Evolutionary conservation across 345 rosid species (phyloP), one percentile per base, ranked within the genome.

Genomic region (Gossypium thurberi): DNA sequence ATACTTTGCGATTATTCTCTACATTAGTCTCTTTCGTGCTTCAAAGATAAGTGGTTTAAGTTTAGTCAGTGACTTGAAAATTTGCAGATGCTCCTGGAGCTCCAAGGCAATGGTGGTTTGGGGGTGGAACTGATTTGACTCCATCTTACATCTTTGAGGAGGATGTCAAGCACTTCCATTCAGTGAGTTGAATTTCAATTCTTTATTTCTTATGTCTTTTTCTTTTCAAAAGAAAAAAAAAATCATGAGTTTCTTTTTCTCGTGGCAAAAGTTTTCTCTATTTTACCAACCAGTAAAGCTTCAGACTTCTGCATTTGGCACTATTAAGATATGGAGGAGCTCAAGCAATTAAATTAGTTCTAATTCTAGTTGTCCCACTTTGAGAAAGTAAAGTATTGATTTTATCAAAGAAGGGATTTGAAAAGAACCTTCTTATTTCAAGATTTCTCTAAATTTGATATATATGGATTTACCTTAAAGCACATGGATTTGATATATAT

Each of bases 51-150:
- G 33, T 20, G 13, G 20, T 37, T 3, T 55, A 13, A 18, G n/a
- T 70, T 40, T 44, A 57, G 20, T 71, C 59, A 25, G 55, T 6
- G 14, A 8, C 64, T 42, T 77, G 59, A 65, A 70, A 33, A 62
- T 75, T 25, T 26, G 74, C 76, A 95, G 99, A 95, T 85, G 72
- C 74, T 75, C 98, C 97, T 63, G 99, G 99, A 84, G 98, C 98
- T 64, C 98, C 98, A 0, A 84, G 90, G 83, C 98, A 92, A 74
- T 95, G 99, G 99, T 95, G 99, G 99, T 92, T 95, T 78, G 98
- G 99, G 43, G 98, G 99, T 73, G 99, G 99, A n/a, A 95, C 99
- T 73, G 99, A 95, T 86, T 85, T 95, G 33, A 92, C 99, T 57
- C 99, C 99, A 80, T 84, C 99, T 80, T 95, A 95, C 78, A 88